A percentile compares a stretch with the other conserved stretches of the same genome.
Conservation (phyloP, 331 rosid genomes). For the Erythrophleum ivorense region DNA sequence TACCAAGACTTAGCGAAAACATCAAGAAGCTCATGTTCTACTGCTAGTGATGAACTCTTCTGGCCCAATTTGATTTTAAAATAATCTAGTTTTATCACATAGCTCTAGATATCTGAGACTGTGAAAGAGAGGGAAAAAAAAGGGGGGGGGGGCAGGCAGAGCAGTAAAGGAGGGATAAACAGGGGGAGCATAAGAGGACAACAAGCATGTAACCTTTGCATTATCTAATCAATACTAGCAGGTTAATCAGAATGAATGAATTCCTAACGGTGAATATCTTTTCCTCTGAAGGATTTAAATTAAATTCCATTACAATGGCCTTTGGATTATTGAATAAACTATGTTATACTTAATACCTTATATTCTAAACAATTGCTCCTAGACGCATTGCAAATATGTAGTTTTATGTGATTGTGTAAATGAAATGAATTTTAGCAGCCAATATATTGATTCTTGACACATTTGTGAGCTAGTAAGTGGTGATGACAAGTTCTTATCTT, state of each 20-base stretch:
- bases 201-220: constrained; percentile 25
- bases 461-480: not conserved
- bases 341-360: too few species aligned
- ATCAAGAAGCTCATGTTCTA: constrained; percentile 95
- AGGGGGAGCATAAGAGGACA: constrained; percentile 19
- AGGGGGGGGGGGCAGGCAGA: not conserved
- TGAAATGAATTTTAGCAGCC: not conserved
- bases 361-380: not conserved
- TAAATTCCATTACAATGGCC: constrained; percentile 10
- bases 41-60: constrained; percentile 58
- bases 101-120: constrained; percentile 14
- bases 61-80: constrained; percentile 18
- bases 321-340: not conserved
- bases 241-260: constrained; percentile 16
- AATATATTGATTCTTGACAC: not conserved
- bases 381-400: not conserved
- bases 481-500: not conserved
- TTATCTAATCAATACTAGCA: constrained; percentile 27
- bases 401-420: not conserved
- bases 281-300: constrained; percentile 1
- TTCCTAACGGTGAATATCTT: constrained; percentile 11
- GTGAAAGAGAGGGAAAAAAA: not conserved
- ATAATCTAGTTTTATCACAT: constrained; percentile 15
- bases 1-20: constrained; percentile 90
- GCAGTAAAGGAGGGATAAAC: constrained; percentile 18